phyloP scores from a whole-genome alignment of 2,329 filamentous ascomycete genomes.

The Xylaria sp. region DNA sequence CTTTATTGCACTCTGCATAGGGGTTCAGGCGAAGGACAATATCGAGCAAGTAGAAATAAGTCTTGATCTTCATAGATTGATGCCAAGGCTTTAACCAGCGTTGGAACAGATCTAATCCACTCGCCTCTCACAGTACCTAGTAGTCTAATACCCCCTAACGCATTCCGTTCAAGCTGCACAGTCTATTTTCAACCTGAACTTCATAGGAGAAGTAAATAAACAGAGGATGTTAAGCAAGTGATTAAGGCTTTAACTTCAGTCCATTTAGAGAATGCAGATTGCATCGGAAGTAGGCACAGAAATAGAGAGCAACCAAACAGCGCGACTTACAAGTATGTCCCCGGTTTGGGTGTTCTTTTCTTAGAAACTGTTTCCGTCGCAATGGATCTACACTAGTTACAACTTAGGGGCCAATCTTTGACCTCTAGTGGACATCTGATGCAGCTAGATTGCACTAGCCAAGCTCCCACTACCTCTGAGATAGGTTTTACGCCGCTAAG shows the following conservation, averaged over 20 bases:
- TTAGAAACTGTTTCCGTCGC: conserved; percentile 13
- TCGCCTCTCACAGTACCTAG: not conserved
- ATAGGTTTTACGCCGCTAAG: conserved; percentile 15
- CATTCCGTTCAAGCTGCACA: no score
- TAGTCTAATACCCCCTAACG: not conserved
- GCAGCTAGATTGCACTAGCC: not conserved
- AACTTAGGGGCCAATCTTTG: not conserved
- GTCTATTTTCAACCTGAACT: no score
- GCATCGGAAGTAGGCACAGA: no score
- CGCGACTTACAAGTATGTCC: no score
- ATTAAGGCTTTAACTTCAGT: not conserved
- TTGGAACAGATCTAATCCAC: not conserved
- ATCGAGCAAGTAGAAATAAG: no score
- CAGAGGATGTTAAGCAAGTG: conserved; percentile 3
- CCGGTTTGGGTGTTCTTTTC: conserved; percentile 3
- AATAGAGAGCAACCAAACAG: no score
- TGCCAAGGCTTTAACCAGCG: not conserved
- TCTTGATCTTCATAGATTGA: not conserved
- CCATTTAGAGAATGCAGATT: no score
- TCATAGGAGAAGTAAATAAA: no score
- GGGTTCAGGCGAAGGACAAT: no score
- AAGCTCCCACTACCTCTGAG: not conserved
- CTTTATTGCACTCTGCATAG: no score
- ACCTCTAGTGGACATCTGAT: not conserved
- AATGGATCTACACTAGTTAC: not conserved